Evolutionary conservation across 192 early-diverging fungal species (phyloP), one percentile per base, ranked within the genome.

Genomic region (Umbelopsis vinacea): DNA sequence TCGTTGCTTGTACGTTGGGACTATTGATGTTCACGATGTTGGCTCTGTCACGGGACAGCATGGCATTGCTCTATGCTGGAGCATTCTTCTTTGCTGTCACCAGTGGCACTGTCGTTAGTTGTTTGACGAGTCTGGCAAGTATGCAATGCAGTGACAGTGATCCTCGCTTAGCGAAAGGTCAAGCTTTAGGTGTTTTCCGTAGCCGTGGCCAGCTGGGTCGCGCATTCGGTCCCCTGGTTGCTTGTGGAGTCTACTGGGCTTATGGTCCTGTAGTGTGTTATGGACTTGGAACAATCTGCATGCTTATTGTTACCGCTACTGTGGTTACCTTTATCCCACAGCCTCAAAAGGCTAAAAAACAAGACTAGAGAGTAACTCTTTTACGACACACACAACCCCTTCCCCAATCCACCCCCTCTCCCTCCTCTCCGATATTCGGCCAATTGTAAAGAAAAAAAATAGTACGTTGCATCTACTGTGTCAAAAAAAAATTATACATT

Each of bases 21-120:
- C 78, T 96, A 11, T 76, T 74, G 4, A 76, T 89, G 33, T 84
- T 93, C 50, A 87, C 90, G 6, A 11, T 80, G 5, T 76, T 87
- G 67, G 84, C 85, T 8, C 54, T 72, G 15, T 12, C 12, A 35
- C 4, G 21, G 48, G 14, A n/a, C 14, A 29, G 38, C 35, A 55
- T 69, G 43, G 26, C 52, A 26, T 81, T 77, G 82, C 72, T 81
- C 12, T 81, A 74, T 43, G 40, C 89, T 50, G 96, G 94, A 6
- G 92, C 94, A 0, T 79, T 92, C n/a, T 93, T 90, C 26, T 82
- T 98, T 74, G 93, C 96, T 0, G 84, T 99, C 53, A 95, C 97
- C 0, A 93, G 91, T 70, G 97, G 95, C 12, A 99, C 97, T 0
- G 97, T 99, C 0, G 96, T 97, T 43, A 98, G 93, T 74, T 92